A percentile compares a stretch with the other conserved stretches of the same genome.
phyloP scores from a whole-genome alignment of 352 stramenopile species.

The Phytophthora lateralis region DNA sequence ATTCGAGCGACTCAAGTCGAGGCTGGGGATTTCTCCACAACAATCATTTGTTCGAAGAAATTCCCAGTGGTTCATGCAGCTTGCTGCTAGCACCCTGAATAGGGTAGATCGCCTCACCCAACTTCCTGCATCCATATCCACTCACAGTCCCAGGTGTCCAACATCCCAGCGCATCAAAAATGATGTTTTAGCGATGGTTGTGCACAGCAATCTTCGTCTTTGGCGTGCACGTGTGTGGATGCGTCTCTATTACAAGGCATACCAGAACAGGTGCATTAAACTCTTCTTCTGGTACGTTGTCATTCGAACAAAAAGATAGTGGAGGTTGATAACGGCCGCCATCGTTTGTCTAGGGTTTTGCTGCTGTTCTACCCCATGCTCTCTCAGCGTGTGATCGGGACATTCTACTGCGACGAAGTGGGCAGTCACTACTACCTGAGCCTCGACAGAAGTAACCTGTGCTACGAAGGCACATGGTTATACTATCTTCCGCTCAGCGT shows the following conservation, averaged over 20 bases:
- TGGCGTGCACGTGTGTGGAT: conserved; percentile 73
- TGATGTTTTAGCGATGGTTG: conserved; percentile 62
- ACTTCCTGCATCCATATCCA: conserved; percentile 52
- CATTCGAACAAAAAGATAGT: neutral
- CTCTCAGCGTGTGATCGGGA: conserved; percentile 66
- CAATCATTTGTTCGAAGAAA: conserved; percentile 8
- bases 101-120: conserved; percentile 34
- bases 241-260: conserved; percentile 72
- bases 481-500: conserved; percentile 61
- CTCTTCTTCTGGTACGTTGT: conserved; percentile 64
- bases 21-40: conserved; percentile 16
- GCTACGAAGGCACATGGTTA: conserved; percentile 62
- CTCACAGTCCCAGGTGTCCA: conserved; percentile 50
- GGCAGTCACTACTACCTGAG: conserved; percentile 65
- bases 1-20: conserved; percentile 34
- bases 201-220: conserved; percentile 72
- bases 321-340: neutral
- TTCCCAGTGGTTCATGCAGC: conserved; percentile 13
- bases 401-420: conserved; percentile 83
- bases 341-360: conserved; percentile 45
- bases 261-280: conserved; percentile 82
- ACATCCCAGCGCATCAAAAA: conserved; percentile 57
- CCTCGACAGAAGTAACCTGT: conserved; percentile 61
- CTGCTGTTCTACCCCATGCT: conserved; percentile 77
- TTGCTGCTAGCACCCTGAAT: conserved; percentile 28